Conservation (phyloP, 106 monocot species). For the Allium fistulosum region DNA sequence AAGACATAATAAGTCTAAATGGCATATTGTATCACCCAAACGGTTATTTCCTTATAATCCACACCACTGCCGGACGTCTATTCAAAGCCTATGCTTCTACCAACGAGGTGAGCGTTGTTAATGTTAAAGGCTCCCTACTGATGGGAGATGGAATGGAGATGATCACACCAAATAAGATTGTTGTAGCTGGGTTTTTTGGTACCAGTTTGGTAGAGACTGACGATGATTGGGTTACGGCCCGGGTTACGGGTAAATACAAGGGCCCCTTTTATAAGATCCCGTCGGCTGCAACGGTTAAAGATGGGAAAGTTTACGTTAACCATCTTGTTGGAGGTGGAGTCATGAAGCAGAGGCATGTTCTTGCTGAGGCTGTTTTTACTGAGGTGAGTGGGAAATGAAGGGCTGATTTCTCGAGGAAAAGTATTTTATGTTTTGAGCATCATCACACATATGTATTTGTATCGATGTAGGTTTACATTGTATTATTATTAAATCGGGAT, state of each 20-base stretch:
- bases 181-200: conserved; percentile 43
- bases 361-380: conserved; percentile 58
- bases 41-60: conserved; percentile 77
- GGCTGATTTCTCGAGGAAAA: too few relatives aligned
- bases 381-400: conserved; percentile 13
- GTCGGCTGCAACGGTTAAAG: conserved; percentile 68
- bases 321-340: conserved; percentile 65
- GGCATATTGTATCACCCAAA: conserved; percentile 78
- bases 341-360: conserved; percentile 45
- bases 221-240: conserved; percentile 56
- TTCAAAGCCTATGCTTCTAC: conserved; percentile 45
- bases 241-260: conserved; percentile 27
- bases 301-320: conserved; percentile 61
- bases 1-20: conserved; percentile 63
- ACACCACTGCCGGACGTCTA: conserved; percentile 63
- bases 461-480: too few relatives aligned
- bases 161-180: conserved; percentile 45
- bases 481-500: too few relatives aligned
- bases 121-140: conserved; percentile 46
- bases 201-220: conserved; percentile 46
- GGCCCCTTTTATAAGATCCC: conserved; percentile 59
- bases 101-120: conserved; percentile 38
- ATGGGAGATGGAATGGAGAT: conserved; percentile 77
- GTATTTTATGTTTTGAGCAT: too few relatives aligned
- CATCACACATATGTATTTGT: too few relatives aligned